A percentile compares a stretch with the other conserved stretches of the same genome.
phyloP scores from a whole-genome alignment of 345 rosid genomes.

The Camelina sativa region DNA sequence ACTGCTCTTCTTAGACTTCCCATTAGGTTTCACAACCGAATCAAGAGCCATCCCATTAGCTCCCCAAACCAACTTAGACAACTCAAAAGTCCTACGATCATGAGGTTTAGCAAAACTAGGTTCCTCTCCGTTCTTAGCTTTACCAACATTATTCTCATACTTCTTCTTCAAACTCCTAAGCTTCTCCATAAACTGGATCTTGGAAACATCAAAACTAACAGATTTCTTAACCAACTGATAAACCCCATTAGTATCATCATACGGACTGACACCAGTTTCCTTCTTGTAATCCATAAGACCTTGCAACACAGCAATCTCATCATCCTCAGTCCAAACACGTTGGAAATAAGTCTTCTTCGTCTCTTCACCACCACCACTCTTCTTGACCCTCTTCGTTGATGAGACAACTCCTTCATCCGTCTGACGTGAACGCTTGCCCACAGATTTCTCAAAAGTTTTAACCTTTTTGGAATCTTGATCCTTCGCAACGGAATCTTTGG shows the following conservation, averaged over 20 bases:
- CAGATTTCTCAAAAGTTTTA: constrained; percentile 8
- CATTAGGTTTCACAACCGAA: constrained; percentile 34
- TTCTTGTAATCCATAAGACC: constrained; percentile 44
- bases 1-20: constrained; percentile 22
- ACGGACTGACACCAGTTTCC: constrained; percentile 41
- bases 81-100: constrained; percentile 43
- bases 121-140: constrained; percentile 43
- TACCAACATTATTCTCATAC: constrained; percentile 42
- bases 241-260: constrained; percentile 41
- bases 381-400: constrained; percentile 35
- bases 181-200: constrained; percentile 49
- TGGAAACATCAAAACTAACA: constrained; percentile 45
- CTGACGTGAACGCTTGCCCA: constrained; percentile 27
- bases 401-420: constrained; percentile 7
- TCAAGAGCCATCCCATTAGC: constrained; percentile 27
- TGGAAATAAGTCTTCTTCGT: constrained; percentile 33
- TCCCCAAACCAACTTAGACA: constrained; percentile 54
- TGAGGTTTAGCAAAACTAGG: constrained; percentile 42
- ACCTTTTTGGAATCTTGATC: constrained; percentile 25
- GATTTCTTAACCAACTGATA: constrained; percentile 44
- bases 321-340: constrained; percentile 55
- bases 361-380: constrained; percentile 28
- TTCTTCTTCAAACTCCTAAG: constrained; percentile 50
- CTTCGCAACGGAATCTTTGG: constrained; percentile 17
- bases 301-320: constrained; percentile 48